Evolutionary conservation across 257 asterid species (phyloP).

Genomic region (Lithospermum erythrorhizon): DNA sequence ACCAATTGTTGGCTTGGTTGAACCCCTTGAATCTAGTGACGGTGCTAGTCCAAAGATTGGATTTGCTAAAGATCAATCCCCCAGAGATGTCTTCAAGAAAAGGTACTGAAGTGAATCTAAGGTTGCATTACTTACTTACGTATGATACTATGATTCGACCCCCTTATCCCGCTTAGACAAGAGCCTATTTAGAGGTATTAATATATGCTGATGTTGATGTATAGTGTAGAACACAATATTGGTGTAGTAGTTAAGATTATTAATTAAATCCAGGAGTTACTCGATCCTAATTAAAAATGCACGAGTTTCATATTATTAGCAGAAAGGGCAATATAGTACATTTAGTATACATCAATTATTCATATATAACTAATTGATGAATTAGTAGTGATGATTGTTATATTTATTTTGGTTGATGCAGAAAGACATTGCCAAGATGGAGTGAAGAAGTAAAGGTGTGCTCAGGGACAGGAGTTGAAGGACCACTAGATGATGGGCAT

Average conservation of each 20-base stretch:
- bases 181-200: too few species aligned
- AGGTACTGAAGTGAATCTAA: slow-evolving; percentile 8
- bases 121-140: too few species aligned
- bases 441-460: slow-evolving; percentile 38
- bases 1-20: slow-evolving; percentile 2
- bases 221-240: too few species aligned
- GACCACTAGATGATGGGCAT: slow-evolving; percentile 51
- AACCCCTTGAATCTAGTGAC: slow-evolving; percentile 13
- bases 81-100: slow-evolving; percentile 33
- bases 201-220: too few species aligned
- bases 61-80: slow-evolving; percentile 21
- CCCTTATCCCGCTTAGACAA: too few species aligned
- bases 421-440: slow-evolving; percentile 49
- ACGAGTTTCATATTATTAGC: neutral
- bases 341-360: neutral
- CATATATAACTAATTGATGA: neutral
- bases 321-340: neutral
- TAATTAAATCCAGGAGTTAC: too few species aligned
- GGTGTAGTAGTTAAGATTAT: too few species aligned
- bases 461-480: slow-evolving; percentile 36
- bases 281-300: neutral
- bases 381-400: neutral
- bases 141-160: too few species aligned
- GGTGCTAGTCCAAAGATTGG: slow-evolving; percentile 31
- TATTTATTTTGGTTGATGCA: slow-evolving; percentile 21